A percentile compares a stretch with the other conserved stretches of the same genome.
Conservation (phyloP, 371 early-diverging fungal genomes). For the Mucor irregularis region DNA sequence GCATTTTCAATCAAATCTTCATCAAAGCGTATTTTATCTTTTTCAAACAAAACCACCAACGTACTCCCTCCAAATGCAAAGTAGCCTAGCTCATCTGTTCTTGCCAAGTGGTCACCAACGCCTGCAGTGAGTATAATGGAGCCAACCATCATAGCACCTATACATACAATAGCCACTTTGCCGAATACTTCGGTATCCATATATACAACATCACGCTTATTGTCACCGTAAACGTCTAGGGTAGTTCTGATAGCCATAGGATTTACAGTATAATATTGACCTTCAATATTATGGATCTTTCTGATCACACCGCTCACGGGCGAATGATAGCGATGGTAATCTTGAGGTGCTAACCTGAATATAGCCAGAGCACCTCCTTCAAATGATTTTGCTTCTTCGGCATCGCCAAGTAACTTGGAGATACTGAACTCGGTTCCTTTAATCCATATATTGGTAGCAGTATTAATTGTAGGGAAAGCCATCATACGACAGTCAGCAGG, state of each 20-base stretch:
- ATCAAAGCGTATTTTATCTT: slow-evolving; percentile 63
- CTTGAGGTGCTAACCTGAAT: slow-evolving; percentile 87
- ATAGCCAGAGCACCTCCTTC: slow-evolving; percentile 73
- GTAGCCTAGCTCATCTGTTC: slow-evolving; percentile 84
- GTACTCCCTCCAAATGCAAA: slow-evolving; percentile 85
- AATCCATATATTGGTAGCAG: slow-evolving; percentile 84
- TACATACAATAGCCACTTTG: slow-evolving; percentile 68
- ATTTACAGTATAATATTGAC: slow-evolving; percentile 84
- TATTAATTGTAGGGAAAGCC: slow-evolving; percentile 66
- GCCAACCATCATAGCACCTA: slow-evolving; percentile 93
- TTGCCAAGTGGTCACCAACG: slow-evolving; percentile 51
- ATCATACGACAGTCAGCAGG: slow-evolving; percentile 84
- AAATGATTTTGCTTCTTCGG: slow-evolving; percentile 53
- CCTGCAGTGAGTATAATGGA: slow-evolving; percentile 72
- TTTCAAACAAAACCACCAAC: slow-evolving; percentile 71
- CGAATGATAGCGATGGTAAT: slow-evolving; percentile 87
- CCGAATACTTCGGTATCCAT: slow-evolving; percentile 75
- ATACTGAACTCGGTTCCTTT: slow-evolving; percentile 82
- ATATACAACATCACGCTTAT: slow-evolving; percentile 71
- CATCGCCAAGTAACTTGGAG: slow-evolving; percentile 57
- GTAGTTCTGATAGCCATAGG: slow-evolving; percentile 84
- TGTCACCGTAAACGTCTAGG: slow-evolving; percentile 85
- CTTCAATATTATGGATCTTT: slow-evolving; percentile 60
- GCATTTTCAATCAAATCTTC: slow-evolving; percentile 66
- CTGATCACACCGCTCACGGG: slow-evolving; percentile 77